These are phyloP conservation scores for Tinospora cordifolia DNA, from an alignment of 164 flowering plant genomes.

Conservation along the genomic window DNA sequence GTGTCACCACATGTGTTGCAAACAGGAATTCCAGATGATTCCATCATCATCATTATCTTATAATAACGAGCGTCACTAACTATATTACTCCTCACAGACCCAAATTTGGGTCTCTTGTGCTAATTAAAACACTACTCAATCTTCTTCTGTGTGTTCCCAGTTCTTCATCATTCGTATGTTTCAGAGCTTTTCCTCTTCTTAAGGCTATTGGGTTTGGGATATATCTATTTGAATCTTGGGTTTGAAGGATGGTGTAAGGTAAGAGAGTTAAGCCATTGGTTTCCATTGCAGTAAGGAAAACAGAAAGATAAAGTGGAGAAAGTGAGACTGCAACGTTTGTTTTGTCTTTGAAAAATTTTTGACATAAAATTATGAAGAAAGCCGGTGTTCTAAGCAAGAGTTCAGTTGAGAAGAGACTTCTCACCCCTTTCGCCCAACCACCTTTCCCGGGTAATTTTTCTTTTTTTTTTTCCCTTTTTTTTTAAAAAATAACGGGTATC, in stretches of 20 bases:
- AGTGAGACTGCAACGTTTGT: conserved; percentile 46
- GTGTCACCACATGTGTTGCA: conserved; percentile 78
- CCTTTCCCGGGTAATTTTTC: background rate
- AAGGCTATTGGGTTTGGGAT: conserved; percentile 11
- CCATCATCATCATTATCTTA: conserved; percentile 85
- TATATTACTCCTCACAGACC: background rate
- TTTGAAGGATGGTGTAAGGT: conserved; percentile 23
- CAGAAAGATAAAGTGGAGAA: conserved; percentile 15
- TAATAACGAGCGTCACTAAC: too few relatives aligned
- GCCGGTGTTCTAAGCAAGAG: conserved; percentile 53
- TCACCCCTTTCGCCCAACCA: background rate
- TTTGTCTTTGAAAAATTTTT: background rate
- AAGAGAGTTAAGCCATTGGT: conserved; percentile 53
- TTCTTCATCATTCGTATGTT: background rate
- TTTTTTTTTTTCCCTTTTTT: background rate
- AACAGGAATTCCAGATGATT: conserved; percentile 54
- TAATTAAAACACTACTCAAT: background rate
- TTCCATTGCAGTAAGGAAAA: conserved; percentile 24
- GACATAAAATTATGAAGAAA: conserved; percentile 1
- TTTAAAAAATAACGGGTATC: too few relatives aligned
- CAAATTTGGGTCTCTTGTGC: background rate
- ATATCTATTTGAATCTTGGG: conserved; percentile 22
- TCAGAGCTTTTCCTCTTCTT: background rate
- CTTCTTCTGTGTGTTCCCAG: background rate
- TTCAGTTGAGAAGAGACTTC: conserved; percentile 33